Percentiles rank a stretch among this genome's conserved stretches.
phyloP scores from a whole-genome alignment of 495 filamentous ascomycete genomes.

The Penicillium roqueforti region DNA sequence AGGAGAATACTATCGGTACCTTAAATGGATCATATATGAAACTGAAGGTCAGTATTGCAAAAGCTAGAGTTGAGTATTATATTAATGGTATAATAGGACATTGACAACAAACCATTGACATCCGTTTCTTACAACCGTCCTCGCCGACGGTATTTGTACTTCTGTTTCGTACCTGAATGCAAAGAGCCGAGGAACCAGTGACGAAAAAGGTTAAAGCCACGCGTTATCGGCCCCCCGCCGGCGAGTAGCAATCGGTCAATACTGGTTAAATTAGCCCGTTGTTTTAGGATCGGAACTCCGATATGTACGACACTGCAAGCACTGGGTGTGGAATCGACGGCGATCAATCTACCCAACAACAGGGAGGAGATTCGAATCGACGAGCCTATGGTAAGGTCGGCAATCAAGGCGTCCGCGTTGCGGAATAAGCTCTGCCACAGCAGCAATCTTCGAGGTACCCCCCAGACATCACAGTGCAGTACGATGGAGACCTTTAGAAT shows the following conservation, averaged over 20 bases:
- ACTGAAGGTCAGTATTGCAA: not conserved
- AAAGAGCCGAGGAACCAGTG: constrained; percentile 2
- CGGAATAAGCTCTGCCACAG: too few relatives aligned
- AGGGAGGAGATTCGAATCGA: too few relatives aligned
- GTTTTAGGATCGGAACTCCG: constrained; percentile 18
- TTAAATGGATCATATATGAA: not conserved
- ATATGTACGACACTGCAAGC: too few relatives aligned
- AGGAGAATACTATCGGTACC: not conserved
- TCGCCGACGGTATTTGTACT: constrained; percentile 17
- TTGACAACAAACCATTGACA: constrained; percentile 10
- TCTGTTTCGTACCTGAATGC: constrained; percentile 16
- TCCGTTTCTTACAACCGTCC: constrained; percentile 15
- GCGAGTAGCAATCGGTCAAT: constrained; percentile 14
- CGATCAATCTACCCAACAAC: too few relatives aligned
- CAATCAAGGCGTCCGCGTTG: too few relatives aligned
- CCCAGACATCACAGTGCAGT: too few relatives aligned
- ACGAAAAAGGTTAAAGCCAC: constrained; percentile 6
- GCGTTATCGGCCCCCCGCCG: constrained; percentile 16
- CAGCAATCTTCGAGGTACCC: too few relatives aligned
- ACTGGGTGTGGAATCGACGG: too few relatives aligned
- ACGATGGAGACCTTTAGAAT: too few relatives aligned
- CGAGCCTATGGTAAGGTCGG: too few relatives aligned
- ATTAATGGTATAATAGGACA: not conserved
- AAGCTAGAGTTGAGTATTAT: not conserved
- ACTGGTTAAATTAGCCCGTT: constrained; percentile 14